Conservation (phyloP, 805 yeast species). For the Ogataea siamensis region DNA sequence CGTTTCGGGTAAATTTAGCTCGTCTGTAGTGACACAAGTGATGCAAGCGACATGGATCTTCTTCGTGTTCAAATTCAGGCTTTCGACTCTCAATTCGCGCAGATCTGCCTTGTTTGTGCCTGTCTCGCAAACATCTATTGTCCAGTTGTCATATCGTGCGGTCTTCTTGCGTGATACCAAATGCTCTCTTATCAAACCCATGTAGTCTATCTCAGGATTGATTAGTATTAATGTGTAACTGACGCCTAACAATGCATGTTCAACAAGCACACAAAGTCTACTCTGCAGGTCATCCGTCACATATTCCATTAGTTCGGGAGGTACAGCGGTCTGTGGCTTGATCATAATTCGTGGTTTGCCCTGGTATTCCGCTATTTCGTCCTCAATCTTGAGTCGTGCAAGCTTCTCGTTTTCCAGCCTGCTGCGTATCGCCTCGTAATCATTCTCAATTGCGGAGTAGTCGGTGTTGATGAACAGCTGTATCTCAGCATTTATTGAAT, state of each 20-base stretch:
- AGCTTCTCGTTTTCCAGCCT: slow-evolving; percentile 16
- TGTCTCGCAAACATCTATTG: slow-evolving; percentile 2
- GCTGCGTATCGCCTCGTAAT: slow-evolving; percentile 4
- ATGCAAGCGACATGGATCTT: not conserved
- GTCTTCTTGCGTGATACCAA: slow-evolving; percentile 1
- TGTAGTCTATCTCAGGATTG: not conserved
- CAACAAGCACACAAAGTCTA: slow-evolving; percentile 14
- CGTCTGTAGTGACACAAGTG: not conserved
- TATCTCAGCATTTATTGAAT: slow-evolving; percentile 2
- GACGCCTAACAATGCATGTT: slow-evolving; percentile 13
- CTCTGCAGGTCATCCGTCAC: slow-evolving; percentile 1
- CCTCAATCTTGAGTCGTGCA: slow-evolving; percentile 24
- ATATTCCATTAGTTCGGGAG: not conserved
- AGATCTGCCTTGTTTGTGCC: not conserved
- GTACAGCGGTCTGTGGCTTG: not conserved
- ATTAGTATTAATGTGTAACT: slow-evolving; percentile 11
- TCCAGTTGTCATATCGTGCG: slow-evolving; percentile 6
- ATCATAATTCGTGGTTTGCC: slow-evolving; percentile 19
- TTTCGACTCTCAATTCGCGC: slow-evolving; percentile 1
- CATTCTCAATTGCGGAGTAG: not conserved
- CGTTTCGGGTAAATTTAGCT: not conserved
- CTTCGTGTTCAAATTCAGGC: slow-evolving; percentile 3
- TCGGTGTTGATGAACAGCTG: slow-evolving; percentile 13
- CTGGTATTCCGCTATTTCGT: slow-evolving; percentile 23
- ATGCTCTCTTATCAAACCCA: slow-evolving; percentile 5